Base-by-base conservation (phyloP, 163 green algal genomes). In the Chloroidium sp. region DNA sequence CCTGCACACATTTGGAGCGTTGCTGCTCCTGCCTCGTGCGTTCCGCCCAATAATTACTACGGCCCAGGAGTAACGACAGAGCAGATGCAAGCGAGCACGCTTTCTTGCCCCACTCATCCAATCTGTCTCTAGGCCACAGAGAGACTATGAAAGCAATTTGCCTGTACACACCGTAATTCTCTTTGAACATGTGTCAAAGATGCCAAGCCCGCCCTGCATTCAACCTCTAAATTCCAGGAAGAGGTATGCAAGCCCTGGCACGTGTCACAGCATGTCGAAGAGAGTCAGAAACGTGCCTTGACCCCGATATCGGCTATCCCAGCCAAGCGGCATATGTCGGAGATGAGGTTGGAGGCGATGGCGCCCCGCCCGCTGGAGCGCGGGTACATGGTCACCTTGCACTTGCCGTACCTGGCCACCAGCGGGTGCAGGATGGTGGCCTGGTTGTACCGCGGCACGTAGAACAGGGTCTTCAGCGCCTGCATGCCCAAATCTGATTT, bases 301-400 rank as follows among this genome's bases (percentile, higher is more conserved):
- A 92, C 75, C 80, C 89, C 89, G 4, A 92, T 79, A 76, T 90
- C 82, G 60, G 85, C 76, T 4, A 92, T 81, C 60, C 89, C 89
- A 2, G 88, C 88, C 76, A 92, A 83, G 76, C 82, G 81, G 79
- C 81, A 87, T 59, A 92, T 86, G 82, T 68, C 58, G 59, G 60
- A 59, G 10, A 87, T 75, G 59, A 90, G 78, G 59, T 75, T 57
- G 76, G 59, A 81, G 76, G 88, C 86, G 2, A 75, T 69, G 78
- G 89, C 86, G 79, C 88, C 88, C 6, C 61, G 57, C 2, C 83
- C 86, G 6, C 61, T 78, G 0, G 81, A 68, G 79, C 83, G 82
- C 36, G 89, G 89, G 76, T 89, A 92, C 76, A 90, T 85, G 0
- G 75, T 75, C 36, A 89, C 61, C 76, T 83, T 82, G n/a, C 85